Evolutionary conservation across 2,329 filamentous ascomycete species (phyloP).

Genomic region (Drechslerella coelobrocha): DNA sequence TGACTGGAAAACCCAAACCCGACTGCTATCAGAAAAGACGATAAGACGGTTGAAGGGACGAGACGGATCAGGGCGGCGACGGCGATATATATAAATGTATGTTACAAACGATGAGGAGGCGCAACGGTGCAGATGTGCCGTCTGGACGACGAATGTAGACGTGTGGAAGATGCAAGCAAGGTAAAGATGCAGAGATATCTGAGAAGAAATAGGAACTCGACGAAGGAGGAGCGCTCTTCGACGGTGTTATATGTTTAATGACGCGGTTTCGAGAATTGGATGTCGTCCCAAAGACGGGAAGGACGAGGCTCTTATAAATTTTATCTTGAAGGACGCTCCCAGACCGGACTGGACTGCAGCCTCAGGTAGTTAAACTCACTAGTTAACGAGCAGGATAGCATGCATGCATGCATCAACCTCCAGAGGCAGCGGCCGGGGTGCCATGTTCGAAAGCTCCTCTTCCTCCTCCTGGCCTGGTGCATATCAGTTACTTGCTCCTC

Average conservation of each 20-base stretch:
- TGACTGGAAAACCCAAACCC: neutral
- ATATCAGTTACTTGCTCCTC: neutral
- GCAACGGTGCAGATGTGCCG: conserved; percentile 2
- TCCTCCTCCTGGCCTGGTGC: conserved; percentile 17
- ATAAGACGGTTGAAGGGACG: neutral
- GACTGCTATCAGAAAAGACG: conserved; percentile 16
- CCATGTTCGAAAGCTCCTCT: conserved; percentile 5
- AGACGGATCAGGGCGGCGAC: neutral
- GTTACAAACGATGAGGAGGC: neutral
- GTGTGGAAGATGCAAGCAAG: conserved; percentile 30
- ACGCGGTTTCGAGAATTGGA: conserved; percentile 39
- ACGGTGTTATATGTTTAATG: conserved; percentile 35
- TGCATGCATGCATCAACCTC: conserved; percentile 36
- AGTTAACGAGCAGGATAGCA: conserved; percentile 28
- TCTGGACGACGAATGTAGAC: conserved; percentile 5
- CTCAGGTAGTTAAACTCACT: conserved; percentile 14
- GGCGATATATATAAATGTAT: conserved; percentile 5
- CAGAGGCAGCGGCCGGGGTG: conserved; percentile 22
- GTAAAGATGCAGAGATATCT: conserved; percentile 18
- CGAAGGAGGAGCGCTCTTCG: conserved; percentile 49
- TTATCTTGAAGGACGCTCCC: conserved; percentile 33
- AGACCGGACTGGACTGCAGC: conserved; percentile 22
- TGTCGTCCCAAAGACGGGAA: conserved; percentile 36
- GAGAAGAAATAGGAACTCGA: conserved; percentile 39
- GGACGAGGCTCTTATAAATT: conserved; percentile 50